phyloP scores from a whole-genome alignment of 1,139 yeast species.

The Protomyces macrosporus region DNA sequence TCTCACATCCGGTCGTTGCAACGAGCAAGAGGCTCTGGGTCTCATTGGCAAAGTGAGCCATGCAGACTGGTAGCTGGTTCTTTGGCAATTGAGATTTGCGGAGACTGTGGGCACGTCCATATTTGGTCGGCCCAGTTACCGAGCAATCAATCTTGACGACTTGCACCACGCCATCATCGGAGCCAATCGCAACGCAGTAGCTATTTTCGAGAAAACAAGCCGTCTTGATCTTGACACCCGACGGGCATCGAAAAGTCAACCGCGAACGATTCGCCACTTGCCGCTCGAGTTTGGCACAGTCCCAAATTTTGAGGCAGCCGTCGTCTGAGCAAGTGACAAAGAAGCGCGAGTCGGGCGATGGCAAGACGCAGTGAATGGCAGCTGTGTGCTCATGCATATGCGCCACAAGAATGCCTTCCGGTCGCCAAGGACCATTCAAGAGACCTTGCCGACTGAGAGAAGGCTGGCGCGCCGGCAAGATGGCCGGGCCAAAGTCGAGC shows the following conservation, averaged over 20 bases:
- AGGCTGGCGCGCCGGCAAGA: not conserved
- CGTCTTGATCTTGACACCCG: slow-evolving; percentile 36
- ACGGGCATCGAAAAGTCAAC: slow-evolving; percentile 35
- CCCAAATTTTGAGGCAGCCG: slow-evolving; percentile 77
- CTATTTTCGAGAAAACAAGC: slow-evolving; percentile 53
- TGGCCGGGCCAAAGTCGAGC: slow-evolving; percentile 58
- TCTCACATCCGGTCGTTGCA: slow-evolving; percentile 51
- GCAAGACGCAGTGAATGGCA: slow-evolving; percentile 52
- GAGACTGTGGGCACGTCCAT: slow-evolving; percentile 43
- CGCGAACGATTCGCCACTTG: slow-evolving; percentile 60
- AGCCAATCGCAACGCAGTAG: slow-evolving; percentile 62
- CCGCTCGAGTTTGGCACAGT: slow-evolving; percentile 57
- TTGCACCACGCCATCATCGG: slow-evolving; percentile 58
- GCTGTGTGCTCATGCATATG: slow-evolving; percentile 53
- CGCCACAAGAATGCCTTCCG: slow-evolving; percentile 54
- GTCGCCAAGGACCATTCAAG: slow-evolving; percentile 36
- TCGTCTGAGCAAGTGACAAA: slow-evolving; percentile 85
- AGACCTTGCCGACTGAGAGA: slow-evolving; percentile 28
- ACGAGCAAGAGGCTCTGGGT: slow-evolving; percentile 39
- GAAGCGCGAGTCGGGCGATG: slow-evolving; percentile 56
- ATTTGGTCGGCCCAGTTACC: slow-evolving; percentile 39
- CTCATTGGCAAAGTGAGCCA: slow-evolving; percentile 41
- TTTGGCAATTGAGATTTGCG: slow-evolving; percentile 44
- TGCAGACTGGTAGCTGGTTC: slow-evolving; percentile 45
- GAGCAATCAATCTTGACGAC: slow-evolving; percentile 54